Base-by-base conservation (phyloP, 306 rosid genomes). In the Cucurbita argyrosperma region DNA sequence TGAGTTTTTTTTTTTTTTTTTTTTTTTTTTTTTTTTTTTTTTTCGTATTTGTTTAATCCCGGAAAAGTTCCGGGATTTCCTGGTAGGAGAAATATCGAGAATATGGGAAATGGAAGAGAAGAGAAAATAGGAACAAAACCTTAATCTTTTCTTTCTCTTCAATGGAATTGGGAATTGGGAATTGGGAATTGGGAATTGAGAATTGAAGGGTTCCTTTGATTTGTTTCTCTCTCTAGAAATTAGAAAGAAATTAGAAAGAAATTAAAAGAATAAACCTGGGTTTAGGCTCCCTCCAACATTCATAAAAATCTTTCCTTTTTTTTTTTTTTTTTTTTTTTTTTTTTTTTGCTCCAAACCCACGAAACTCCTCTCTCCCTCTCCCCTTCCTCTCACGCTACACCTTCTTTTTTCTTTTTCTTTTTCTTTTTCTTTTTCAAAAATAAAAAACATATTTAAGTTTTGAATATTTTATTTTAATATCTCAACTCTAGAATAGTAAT, bases 221-320 rank as follows among this genome's bases (percentile, higher is more conserved):
- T 64, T 64, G 71, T 13, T 23, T 57, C 26, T 37, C 2, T 47
- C 6, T 52, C 8, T 64, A 49, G 14, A 18, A 62, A 16, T 39
- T 9, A 11, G 1, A n/a, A n/a, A 61, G 26, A 15, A 62, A 16
- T 39, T 9, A 5, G 4, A n/a, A n/a, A 61, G 26, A 38, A 53
- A 55, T 19, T 64, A 5, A 30, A 30, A 76, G 30, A 69, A 45
- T 3, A 74, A 82, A 55, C 76, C 85, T 84, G 76, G 83, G 78
- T 68, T 2, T 30, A 30, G 35, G 35, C 35, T 30, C 35, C 35
- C 49, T 40, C 68, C 74, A 46, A 47, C 56, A 21, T 21, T 72
- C 30, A 52, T 45, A 53, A 74, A 66, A 62, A 42, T 50, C 45
- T 18, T 40, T 39, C 4, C 4, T 26, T 30, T 4, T 39, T 30